phyloP scores from a whole-genome alignment of 352 stramenopile genomes.

The Globisporangium nagaii region DNA sequence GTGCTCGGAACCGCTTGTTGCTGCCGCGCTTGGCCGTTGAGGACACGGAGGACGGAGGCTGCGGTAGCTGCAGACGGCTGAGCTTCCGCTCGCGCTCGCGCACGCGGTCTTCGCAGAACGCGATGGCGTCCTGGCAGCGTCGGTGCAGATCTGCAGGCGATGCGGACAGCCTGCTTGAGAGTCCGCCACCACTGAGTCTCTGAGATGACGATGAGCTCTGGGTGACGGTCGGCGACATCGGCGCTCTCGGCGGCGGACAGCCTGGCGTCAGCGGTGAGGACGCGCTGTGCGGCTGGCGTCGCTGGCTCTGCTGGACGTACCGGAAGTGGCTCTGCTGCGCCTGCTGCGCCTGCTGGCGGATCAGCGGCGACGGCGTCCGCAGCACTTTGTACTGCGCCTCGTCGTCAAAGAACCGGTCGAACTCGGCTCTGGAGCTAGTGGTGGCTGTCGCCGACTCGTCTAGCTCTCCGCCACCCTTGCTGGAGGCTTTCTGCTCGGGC shows the following conservation, averaged over 20 bases:
- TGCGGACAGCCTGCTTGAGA: background rate
- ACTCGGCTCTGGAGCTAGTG: background rate
- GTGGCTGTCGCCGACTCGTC: background rate
- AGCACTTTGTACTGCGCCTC: conserved; percentile 39
- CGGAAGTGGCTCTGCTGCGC: background rate
- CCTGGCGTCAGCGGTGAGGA: background rate
- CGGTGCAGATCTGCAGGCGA: conserved; percentile 24
- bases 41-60: conserved; percentile 4
- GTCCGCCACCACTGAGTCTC: background rate
- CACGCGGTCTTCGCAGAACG: conserved; percentile 28
- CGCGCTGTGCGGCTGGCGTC: background rate
- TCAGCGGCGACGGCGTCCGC: conserved; percentile 25
- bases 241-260: background rate
- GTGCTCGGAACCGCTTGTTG: conserved; percentile 6
- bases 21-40: conserved; percentile 10
- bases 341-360: conserved; percentile 13
- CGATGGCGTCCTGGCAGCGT: conserved; percentile 33
- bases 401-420: conserved; percentile 43
- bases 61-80: conserved; percentile 25
- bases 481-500: conserved; percentile 22
- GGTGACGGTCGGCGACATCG: background rate
- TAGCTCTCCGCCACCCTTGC: background rate
- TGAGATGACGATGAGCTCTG: background rate
- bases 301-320: background rate
- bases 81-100: conserved; percentile 37